A percentile compares a stretch with the other conserved stretches of the same genome.
These are phyloP conservation scores for Fusarium scirpi DNA, from an alignment of 2,329 filamentous ascomycete genomes.

Conservation along the genomic window DNA sequence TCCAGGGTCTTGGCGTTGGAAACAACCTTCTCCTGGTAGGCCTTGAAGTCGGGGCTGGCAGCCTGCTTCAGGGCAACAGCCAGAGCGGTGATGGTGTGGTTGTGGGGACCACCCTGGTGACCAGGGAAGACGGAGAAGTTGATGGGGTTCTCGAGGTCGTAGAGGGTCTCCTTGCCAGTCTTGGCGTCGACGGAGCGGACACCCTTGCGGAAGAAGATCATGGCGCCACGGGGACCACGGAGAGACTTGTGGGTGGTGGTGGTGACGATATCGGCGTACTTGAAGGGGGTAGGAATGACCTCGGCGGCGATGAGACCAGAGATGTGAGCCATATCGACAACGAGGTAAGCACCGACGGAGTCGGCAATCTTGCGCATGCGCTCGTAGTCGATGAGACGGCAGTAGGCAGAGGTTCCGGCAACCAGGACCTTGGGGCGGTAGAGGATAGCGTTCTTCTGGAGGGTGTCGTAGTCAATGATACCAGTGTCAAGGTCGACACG, in stretches of 20 bases:
- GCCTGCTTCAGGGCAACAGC: constrained; percentile 96
- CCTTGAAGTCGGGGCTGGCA: constrained; percentile 87
- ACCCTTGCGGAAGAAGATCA: constrained; percentile 99
- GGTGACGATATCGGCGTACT: constrained; percentile 93
- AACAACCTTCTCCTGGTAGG: constrained; percentile 93
- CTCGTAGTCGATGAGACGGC: constrained; percentile 94
- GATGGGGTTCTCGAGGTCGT: constrained; percentile 95
- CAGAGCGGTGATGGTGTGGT: constrained; percentile 98
- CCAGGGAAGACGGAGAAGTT: constrained; percentile 99
- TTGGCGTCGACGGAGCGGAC: constrained; percentile 91
- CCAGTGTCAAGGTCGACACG: constrained; percentile 89
- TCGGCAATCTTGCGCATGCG: constrained; percentile 97
- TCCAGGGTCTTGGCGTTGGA: constrained; percentile 94
- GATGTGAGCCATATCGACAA: constrained; percentile 99
- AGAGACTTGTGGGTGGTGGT: constrained; percentile 99
- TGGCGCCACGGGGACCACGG: constrained; percentile 94
- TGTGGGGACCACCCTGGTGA: constrained; percentile 98
- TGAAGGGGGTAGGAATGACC: constrained; percentile 94
- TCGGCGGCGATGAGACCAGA: constrained; percentile 93
- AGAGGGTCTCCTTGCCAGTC: constrained; percentile 88
- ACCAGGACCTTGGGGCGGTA: constrained; percentile 97
- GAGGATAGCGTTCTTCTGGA: constrained; percentile 89
- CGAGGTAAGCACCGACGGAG: constrained; percentile 90
- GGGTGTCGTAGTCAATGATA: constrained; percentile 95
- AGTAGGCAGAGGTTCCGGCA: constrained; percentile 97